Base-by-base conservation (phyloP, 2,329 filamentous ascomycete genomes). In the Fusarium longipes region DNA sequence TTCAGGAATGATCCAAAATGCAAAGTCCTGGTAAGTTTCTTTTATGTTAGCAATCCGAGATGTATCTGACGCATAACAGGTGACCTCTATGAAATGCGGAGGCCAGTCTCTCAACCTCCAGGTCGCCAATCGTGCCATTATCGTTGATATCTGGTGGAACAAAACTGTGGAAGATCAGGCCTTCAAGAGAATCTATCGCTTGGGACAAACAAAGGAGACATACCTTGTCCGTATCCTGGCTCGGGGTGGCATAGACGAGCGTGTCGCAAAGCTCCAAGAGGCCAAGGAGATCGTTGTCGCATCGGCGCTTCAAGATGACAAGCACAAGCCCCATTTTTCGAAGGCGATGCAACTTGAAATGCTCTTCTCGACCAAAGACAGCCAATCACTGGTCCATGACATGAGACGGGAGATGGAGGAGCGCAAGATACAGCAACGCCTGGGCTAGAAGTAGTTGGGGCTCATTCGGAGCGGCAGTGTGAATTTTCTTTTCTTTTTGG, bases 131-230 rank as follows among this genome's bases (percentile, higher is more conserved):
- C 81, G 85, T 5, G 83, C 87, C 22, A 86, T 89, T 20, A 76
- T 85, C 0, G 50, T 86, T 0, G 86, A 89, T 30, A 76, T 80
- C 0, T 89, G 86, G 85, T 93, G 87, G 87, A 92, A 92, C 57
- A 76, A 76, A 2, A 80, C 83, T 0, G 75, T 82, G 0, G 89
- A 93, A 67, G 78, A 87, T n/a, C 91, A 93, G 70, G 89, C 86
- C 0, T 83, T 83, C 36, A 79, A 79, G 2, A 20, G 39, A 7
- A 20, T 42, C 10, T 14, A 42, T 10, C 17, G 39, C 5, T 17
- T 42, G 4, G 39, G 39, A 5, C 39, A 42, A 2, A 27, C 8
- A 4, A 42, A 42, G 8, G 39, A 42, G 24, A 25, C 22, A 3
- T 27, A n/a, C 7, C 24, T 42, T 3, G 39, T 42, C 3, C 39